A percentile compares a stretch with the other conserved stretches of the same genome.
Conservation (phyloP, 140 eudicot genomes). For the Ambrosia hybrid region DNA sequence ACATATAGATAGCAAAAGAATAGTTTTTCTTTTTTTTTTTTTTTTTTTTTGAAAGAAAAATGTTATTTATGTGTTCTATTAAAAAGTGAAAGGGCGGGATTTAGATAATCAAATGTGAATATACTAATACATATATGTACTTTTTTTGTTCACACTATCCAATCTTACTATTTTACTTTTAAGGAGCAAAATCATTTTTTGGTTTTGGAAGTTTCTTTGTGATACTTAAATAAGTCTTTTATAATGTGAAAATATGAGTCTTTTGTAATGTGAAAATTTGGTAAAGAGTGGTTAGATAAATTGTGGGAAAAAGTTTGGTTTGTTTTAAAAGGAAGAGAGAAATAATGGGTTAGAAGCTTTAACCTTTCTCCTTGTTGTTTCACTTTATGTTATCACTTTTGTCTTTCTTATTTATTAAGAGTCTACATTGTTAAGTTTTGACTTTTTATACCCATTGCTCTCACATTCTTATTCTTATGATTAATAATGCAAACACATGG, state of each 20-base stretch:
- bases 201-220: background rate
- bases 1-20: too few relatives aligned
- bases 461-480: constrained; percentile 18
- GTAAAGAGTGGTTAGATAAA: constrained; percentile 20
- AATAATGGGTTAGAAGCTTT: constrained; percentile 28
- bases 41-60: too few relatives aligned
- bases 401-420: constrained; percentile 31
- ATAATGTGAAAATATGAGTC: too few relatives aligned
- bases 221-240: background rate
- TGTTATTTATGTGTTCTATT: too few relatives aligned
- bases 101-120: too few relatives aligned
- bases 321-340: constrained; percentile 19
- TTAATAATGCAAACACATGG: constrained; percentile 32
- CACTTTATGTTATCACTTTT: constrained; percentile 33
- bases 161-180: too few relatives aligned
- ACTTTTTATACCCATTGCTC: constrained; percentile 28
- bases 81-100: too few relatives aligned
- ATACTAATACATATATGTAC: too few relatives aligned
- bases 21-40: too few relatives aligned
- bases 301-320: constrained; percentile 26
- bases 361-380: constrained; percentile 7
- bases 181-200: too few relatives aligned
- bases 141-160: too few relatives aligned
- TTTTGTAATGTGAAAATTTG: background rate
- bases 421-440: constrained; percentile 31